Base-by-base conservation (phyloP, 2,329 filamentous ascomycete species). In the Exserohilum rostratum region DNA sequence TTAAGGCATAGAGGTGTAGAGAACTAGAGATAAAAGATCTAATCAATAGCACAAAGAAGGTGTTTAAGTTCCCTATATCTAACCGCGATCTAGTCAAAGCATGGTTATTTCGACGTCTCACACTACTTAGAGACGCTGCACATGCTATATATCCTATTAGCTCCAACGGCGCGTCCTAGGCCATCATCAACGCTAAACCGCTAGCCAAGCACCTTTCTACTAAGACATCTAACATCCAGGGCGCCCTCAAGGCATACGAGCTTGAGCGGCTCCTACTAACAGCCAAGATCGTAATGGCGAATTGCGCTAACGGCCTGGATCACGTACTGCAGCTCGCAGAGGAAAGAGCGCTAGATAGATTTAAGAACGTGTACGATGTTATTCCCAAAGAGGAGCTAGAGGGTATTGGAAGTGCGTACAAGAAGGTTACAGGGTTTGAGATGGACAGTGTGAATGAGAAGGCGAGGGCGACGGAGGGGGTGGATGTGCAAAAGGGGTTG, bases 31-130 rank as follows among this genome's bases (percentile, higher is more conserved):
- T 80, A 63, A 71, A 72, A 9, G 75, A 79, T 12, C 53, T 80
- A 52, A 78, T 80, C 48, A 69, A 73, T 22, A 68, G 65, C 35
- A 80, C 78, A 3, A 72, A 77, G 5, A 77, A 72, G 39, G 75
- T 79, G 0, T 79, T 74, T 45, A 78, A 80, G 57, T 80, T 79
- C 48, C 78, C 79, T 25, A 80, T 80, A 78, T 78, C 77, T 49
- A 77, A 80, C 54, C 71, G 77, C 15, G 70, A 74, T 46, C 74
- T 77, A 0, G 71, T 79, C 1, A 69, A 73, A 13, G 66, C 70
- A n/a, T 79, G 78, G 78, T 74, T 58, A 2, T 70, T 69, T 53
- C 64, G 67, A 1, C 58, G 67, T 12, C 42, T 71, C 13, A 69
- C 77, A 7, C 58, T 79, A 13, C 55, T 79, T 2, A 77, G 77